Conservation (phyloP, 2,329 filamentous ascomycete species). For the Aaosphaeria pasadenensis region DNA sequence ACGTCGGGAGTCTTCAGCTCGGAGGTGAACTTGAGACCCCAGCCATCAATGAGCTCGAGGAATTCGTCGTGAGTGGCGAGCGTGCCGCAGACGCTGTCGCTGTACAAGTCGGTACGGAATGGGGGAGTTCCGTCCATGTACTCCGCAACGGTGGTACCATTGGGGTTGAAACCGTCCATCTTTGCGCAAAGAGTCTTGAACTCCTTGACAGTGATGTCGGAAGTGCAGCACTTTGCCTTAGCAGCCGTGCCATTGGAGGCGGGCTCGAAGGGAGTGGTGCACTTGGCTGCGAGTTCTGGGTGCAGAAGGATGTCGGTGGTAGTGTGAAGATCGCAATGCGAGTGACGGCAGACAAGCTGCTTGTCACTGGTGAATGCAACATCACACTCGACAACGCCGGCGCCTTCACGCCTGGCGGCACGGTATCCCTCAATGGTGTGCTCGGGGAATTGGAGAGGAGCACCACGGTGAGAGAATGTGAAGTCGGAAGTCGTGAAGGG, state of each 20-base stretch:
- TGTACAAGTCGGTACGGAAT: slow-evolving; percentile 66
- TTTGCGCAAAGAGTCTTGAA: slow-evolving; percentile 67
- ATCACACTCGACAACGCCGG: slow-evolving; percentile 38
- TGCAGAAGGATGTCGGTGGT: slow-evolving; percentile 36
- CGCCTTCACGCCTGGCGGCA: slow-evolving; percentile 33
- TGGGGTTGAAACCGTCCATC: slow-evolving; percentile 61
- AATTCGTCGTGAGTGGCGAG: slow-evolving; percentile 60
- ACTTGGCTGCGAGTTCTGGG: slow-evolving; percentile 34
- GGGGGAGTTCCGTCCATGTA: slow-evolving; percentile 58
- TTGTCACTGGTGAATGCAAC: slow-evolving; percentile 38
- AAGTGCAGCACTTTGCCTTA: slow-evolving; percentile 66
- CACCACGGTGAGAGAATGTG: slow-evolving; percentile 36
- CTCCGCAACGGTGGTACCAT: slow-evolving; percentile 56
- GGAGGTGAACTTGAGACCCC: slow-evolving; percentile 50
- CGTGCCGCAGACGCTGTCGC: slow-evolving; percentile 60
- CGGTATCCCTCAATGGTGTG: slow-evolving; percentile 29
- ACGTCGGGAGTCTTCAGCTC: slow-evolving; percentile 62
- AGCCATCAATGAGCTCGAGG: slow-evolving; percentile 59
- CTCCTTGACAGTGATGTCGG: slow-evolving; percentile 66
- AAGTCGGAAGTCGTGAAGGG: slow-evolving; percentile 33
- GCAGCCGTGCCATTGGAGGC: slow-evolving; percentile 44
- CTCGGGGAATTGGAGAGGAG: slow-evolving; percentile 35
- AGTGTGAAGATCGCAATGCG: slow-evolving; percentile 37
- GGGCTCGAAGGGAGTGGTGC: slow-evolving; percentile 34
- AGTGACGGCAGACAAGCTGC: slow-evolving; percentile 37